Evolutionary conservation across 306 rosid genomes (phyloP).

Genomic region (Lithocarpus polystachyus): DNA sequence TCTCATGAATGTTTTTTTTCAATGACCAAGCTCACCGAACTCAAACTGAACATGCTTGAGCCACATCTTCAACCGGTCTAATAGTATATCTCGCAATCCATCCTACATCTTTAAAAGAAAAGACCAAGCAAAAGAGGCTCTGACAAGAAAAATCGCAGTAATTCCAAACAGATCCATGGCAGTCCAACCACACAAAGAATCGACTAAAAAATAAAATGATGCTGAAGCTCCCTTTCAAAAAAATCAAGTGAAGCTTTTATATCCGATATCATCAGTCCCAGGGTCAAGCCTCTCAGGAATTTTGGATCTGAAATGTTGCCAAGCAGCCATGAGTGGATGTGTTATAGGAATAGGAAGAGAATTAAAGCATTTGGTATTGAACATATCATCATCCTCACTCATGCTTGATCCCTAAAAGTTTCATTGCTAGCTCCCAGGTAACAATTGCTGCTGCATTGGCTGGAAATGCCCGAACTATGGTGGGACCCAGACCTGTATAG

Average conservation of each 20-base stretch:
- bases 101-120: background rate
- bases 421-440: constrained; percentile 86
- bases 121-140: background rate
- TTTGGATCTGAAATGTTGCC: background rate
- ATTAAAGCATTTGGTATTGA: background rate
- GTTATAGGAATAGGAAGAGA: background rate
- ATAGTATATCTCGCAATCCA: background rate
- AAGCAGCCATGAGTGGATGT: background rate
- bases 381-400: constrained; percentile 34
- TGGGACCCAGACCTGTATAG: constrained; percentile 88
- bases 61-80: background rate
- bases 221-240: background rate
- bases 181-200: background rate
- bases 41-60: background rate
- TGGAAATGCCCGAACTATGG: constrained; percentile 79
- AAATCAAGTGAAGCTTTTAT: background rate
- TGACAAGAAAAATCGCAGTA: background rate
- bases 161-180: background rate
- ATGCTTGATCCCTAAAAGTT: constrained; percentile 61
- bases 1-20: background rate
- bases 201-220: background rate
- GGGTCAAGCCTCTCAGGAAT: background rate
- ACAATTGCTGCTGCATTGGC: constrained; percentile 93
- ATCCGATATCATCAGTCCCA: background rate
- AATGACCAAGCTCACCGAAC: background rate